Base-by-base conservation (phyloP, 2,329 filamentous ascomycete species). In the Blastomyces parvus region DNA sequence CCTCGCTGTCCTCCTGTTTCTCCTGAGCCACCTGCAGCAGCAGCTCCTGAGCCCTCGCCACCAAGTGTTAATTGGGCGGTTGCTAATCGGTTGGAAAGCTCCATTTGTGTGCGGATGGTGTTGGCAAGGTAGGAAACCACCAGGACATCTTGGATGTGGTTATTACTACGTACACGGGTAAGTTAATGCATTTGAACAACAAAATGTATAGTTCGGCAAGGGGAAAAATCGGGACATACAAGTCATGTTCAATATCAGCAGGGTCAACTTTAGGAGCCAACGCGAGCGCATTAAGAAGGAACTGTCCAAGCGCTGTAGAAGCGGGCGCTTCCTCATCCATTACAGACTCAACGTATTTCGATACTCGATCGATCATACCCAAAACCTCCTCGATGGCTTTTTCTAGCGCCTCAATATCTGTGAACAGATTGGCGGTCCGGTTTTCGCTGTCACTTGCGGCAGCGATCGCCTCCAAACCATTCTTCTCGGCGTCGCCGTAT, bases 81-180 rank as follows among this genome's bases (percentile, higher is more conserved):
- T 62, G 93, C 93, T 73, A 99, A 82, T 67, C 93, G 86, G 84
- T 97, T 96, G 68, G 92, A 96, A 64, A 99, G 86, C 74, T 97
- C 94, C 81, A 99, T 97, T 82, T 99, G 94, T 70, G 93, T 97
- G 78, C 93, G 91, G 80, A 97, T 96, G 69, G 91, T 97, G 84
- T 97, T 99, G 76, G 94, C 91, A 68, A 99, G 85, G 82, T 99
- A 99, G 69, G 91, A 96, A 71, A 99, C 92, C 77, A 97, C 92
- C 69, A 99, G 87, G 66, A 99, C 92, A 77, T 99, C 94, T 82
- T 99, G 94, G 78, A 99, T 91, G 81, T 99, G 94, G 83, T 96
- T 96, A 86, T 99, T 99, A 86, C 84, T 86, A 73, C 48, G 44
- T 59, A 50, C 30, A 59, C 8, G 13, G 19, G 30, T 36, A 19